Conservation (phyloP, 164 flowering plant species). For the Echeveria elegans region DNA sequence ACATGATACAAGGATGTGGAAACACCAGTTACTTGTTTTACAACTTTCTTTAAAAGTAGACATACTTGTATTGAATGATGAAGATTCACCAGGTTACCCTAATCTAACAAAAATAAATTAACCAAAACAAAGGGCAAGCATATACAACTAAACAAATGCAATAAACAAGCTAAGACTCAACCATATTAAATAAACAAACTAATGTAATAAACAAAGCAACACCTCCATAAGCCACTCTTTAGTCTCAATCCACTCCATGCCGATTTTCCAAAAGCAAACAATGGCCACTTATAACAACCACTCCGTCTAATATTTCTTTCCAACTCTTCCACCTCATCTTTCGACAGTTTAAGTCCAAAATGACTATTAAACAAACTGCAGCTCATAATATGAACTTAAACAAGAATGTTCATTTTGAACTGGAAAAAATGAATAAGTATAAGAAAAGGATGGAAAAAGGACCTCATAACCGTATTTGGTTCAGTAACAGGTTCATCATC, state of each 20-base stretch:
- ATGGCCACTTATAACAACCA: constrained; percentile 60
- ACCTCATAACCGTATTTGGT: not conserved
- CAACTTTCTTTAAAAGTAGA: no score
- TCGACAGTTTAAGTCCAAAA: constrained; percentile 35
- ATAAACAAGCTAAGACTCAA: not conserved
- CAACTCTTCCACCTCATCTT: constrained; percentile 40
- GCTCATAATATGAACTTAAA: not conserved
- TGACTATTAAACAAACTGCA: constrained; percentile 61
- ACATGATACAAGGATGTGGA: not conserved
- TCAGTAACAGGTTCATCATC: not conserved
- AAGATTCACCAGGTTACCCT: not conserved
- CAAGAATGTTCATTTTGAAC: not conserved
- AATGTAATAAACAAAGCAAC: not conserved
- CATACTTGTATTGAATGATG: not conserved
- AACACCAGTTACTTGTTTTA: no score
- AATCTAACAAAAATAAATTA: no score
- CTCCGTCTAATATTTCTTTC: constrained; percentile 16
- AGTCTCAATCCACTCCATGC: constrained; percentile 69
- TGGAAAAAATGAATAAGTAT: not conserved
- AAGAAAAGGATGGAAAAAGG: not conserved
- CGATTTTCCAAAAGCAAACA: constrained; percentile 43
- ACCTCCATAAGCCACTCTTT: constrained; percentile 57
- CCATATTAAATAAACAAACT: not conserved
- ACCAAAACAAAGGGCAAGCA: no score
- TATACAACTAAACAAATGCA: not conserved